Percentiles rank a stretch among this genome's conserved stretches.
These are phyloP conservation scores for Xylogone sp. DNA, from an alignment of 2,329 filamentous ascomycete species.

Conservation along the genomic window DNA sequence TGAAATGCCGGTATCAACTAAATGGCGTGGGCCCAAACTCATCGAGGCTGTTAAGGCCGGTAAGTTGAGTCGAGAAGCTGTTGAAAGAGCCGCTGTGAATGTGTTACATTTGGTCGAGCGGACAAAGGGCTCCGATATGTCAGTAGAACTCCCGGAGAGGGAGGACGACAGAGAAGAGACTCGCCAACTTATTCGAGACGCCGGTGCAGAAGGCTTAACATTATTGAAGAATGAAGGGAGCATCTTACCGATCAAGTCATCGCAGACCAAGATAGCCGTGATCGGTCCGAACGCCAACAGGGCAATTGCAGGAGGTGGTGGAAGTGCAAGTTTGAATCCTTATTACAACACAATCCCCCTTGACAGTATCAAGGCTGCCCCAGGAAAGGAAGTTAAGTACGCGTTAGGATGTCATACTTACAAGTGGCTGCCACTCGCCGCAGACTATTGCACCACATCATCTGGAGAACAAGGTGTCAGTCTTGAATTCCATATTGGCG, in stretches of 20 bases:
- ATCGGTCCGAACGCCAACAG: constrained; percentile 66
- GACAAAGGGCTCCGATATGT: constrained; percentile 56
- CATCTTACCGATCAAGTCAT: constrained; percentile 54
- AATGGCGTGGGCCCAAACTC: constrained; percentile 55
- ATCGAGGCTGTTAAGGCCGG: constrained; percentile 48
- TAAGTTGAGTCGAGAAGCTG: constrained; percentile 40
- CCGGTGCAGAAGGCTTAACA: constrained; percentile 59
- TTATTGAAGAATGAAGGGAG: constrained; percentile 59
- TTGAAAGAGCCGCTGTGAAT: constrained; percentile 57
- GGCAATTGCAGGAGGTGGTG: constrained; percentile 64
- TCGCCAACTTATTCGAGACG: constrained; percentile 54
- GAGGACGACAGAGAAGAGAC: constrained; percentile 56
- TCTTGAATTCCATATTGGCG: constrained; percentile 62
- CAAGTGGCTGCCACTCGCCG: constrained; percentile 63
- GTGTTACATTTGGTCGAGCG: constrained; percentile 57
- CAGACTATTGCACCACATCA: constrained; percentile 52
- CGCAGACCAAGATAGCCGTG: constrained; percentile 56
- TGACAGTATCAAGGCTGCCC: constrained; percentile 54
- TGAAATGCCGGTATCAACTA: constrained; percentile 53
- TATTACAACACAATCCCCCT: constrained; percentile 65
- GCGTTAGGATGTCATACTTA: constrained; percentile 60
- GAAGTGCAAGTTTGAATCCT: constrained; percentile 64
- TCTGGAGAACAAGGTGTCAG: constrained; percentile 56
- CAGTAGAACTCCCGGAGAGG: constrained; percentile 51
- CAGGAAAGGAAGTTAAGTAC: constrained; percentile 53